A percentile compares a stretch with the other conserved stretches of the same genome.
Conservation (phyloP, 2,329 filamentous ascomycete species). For the Sclerotinia borealis region DNA sequence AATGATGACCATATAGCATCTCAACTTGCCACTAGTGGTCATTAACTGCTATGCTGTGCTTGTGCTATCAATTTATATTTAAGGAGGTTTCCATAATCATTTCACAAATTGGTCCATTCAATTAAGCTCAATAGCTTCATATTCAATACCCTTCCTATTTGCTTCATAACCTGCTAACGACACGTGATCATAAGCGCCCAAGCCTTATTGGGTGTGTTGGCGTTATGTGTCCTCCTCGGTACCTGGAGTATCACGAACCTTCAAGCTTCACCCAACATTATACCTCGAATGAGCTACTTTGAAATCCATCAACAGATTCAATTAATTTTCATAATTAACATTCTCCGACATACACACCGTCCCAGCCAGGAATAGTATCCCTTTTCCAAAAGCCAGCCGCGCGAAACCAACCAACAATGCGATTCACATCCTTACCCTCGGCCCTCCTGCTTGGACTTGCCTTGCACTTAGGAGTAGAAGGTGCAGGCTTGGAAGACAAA, state of each 20-base stretch:
- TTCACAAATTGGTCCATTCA: background rate
- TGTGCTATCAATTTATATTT: too few relatives aligned
- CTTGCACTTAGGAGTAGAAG: slow-evolving; percentile 22
- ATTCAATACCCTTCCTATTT: background rate
- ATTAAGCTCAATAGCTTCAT: background rate
- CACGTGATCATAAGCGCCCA: slow-evolving; percentile 7
- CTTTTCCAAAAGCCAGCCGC: background rate
- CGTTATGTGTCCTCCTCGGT: slow-evolving; percentile 12
- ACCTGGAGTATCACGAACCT: slow-evolving; percentile 5
- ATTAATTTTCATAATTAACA: background rate
- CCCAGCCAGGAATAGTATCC: background rate
- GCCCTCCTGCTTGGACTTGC: slow-evolving; percentile 27
- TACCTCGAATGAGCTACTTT: slow-evolving; percentile 1
- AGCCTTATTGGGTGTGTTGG: slow-evolving; percentile 2
- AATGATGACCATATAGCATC: background rate
- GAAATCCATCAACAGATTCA: background rate
- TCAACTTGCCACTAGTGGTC: background rate
- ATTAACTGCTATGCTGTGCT: too few relatives aligned
- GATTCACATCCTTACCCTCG: slow-evolving; percentile 23
- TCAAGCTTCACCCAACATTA: slow-evolving; percentile 4
- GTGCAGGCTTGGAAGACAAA: slow-evolving; percentile 25
- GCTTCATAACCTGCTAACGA: background rate
- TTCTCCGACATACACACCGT: background rate
- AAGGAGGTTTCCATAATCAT: too few relatives aligned
- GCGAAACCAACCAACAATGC: slow-evolving; percentile 20